phyloP scores from a whole-genome alignment of 805 yeast species.

The Candida incommunis region DNA sequence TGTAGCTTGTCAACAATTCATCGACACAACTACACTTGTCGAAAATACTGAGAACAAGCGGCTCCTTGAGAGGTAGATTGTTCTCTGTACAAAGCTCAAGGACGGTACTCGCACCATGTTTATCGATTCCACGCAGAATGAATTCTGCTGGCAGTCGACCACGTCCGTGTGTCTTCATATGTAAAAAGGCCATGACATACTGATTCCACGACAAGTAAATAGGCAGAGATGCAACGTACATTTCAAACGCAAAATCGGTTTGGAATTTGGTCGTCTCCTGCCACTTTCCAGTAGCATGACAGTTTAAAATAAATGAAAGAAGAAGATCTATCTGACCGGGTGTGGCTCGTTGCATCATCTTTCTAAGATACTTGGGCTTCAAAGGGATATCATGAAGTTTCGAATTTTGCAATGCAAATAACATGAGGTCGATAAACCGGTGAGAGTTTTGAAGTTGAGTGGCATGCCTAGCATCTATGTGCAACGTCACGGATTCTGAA shows the following conservation, averaged over 20 bases:
- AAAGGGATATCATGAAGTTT: neutral
- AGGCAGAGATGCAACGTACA: neutral
- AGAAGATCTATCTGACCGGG: neutral
- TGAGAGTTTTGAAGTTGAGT: neutral
- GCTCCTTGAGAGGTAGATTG: neutral
- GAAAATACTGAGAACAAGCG: neutral
- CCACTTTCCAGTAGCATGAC: neutral
- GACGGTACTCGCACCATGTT: neutral
- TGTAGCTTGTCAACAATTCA: neutral
- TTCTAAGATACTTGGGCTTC: neutral
- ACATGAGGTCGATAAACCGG: neutral
- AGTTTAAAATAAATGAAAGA: neutral
- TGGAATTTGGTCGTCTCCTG: neutral
- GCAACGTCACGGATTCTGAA: neutral
- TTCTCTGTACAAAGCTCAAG: neutral
- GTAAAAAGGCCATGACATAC: neutral
- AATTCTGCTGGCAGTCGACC: neutral
- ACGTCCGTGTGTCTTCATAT: neutral
- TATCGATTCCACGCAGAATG: neutral
- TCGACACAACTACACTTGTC: too few species aligned
- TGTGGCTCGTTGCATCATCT: neutral
- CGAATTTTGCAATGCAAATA: neutral
- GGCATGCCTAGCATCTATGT: neutral
- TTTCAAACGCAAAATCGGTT: neutral
- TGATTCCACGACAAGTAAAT: neutral